A percentile compares a stretch with the other conserved stretches of the same genome.
These are phyloP conservation scores for Sutorius eximius DNA, from an alignment of 1,284 basidiomycete genomes.

Conservation along the genomic window DNA sequence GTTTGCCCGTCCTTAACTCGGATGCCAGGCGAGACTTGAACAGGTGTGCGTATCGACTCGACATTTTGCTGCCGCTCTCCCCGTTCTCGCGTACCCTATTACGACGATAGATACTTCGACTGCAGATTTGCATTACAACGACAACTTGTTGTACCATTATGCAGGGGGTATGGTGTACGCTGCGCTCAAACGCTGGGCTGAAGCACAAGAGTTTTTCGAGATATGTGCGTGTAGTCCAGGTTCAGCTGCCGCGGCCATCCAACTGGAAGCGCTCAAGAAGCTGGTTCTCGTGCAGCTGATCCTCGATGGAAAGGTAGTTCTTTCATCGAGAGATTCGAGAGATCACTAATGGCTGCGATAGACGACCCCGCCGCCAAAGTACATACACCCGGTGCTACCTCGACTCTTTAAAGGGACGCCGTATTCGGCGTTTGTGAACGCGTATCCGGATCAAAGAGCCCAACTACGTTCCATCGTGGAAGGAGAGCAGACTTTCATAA, in stretches of 20 bases:
- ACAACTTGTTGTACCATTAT: slow-evolving; percentile 79
- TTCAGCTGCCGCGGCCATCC: slow-evolving; percentile 62
- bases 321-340: neutral
- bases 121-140: slow-evolving; percentile 65
- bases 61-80: slow-evolving; percentile 55
- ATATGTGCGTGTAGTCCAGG: slow-evolving; percentile 74
- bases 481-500: slow-evolving; percentile 54
- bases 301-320: slow-evolving; percentile 59
- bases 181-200: slow-evolving; percentile 58
- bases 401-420: slow-evolving; percentile 63
- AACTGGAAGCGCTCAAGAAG: slow-evolving; percentile 86
- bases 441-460: slow-evolving; percentile 56
- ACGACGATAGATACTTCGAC: slow-evolving; percentile 54
- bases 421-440: slow-evolving; percentile 59
- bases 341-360: slow-evolving; percentile 29
- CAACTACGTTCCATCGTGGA: slow-evolving; percentile 45
- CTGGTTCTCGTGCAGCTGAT: slow-evolving; percentile 75
- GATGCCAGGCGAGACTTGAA: neutral
- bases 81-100: slow-evolving; percentile 56
- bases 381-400: slow-evolving; percentile 54
- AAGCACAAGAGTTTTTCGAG: slow-evolving; percentile 75
- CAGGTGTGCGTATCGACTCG: slow-evolving; percentile 47
- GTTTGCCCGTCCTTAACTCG: neutral
- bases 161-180: slow-evolving; percentile 64
- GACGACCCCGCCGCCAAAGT: slow-evolving; percentile 64